These are phyloP conservation scores for Ceratobasidium sp. DNA, from an alignment of 1,284 basidiomycete species.

Conservation along the genomic window DNA sequence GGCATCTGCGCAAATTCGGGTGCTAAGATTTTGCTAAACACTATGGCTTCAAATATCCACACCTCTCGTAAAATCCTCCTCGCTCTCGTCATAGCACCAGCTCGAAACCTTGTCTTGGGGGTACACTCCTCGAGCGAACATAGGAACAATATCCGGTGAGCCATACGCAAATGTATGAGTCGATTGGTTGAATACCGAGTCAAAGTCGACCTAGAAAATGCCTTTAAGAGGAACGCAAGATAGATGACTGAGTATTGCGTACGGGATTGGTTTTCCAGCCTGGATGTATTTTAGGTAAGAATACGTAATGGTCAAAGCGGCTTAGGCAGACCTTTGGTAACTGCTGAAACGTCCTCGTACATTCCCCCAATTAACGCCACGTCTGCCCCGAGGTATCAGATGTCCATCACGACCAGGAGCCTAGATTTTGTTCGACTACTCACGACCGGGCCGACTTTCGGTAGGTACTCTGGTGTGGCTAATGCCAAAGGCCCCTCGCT, in stretches of 20 bases:
- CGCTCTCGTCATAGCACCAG: constrained; percentile 80
- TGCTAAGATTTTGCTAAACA: background rate
- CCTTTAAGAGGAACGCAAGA: constrained; percentile 16
- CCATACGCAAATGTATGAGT: constrained; percentile 83
- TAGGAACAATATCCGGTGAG: constrained; percentile 88
- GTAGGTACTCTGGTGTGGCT: constrained; percentile 90
- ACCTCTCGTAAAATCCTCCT: constrained; percentile 87
- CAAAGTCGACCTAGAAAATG: constrained; percentile 72
- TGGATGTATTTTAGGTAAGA: constrained; percentile 45
- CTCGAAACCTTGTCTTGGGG: constrained; percentile 70
- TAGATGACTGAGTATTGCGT: constrained; percentile 43
- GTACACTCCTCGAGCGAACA: constrained; percentile 81
- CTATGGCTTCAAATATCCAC: constrained; percentile 18
- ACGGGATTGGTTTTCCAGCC: constrained; percentile 93
- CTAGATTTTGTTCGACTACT: constrained; percentile 1
- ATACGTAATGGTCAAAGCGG: background rate
- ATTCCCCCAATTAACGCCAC: constrained; percentile 91
- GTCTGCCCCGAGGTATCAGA: background rate
- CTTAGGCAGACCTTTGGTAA: constrained; percentile 69
- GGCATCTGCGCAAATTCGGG: constrained; percentile 63
- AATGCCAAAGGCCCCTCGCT: constrained; percentile 79
- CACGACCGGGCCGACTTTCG: constrained; percentile 85
- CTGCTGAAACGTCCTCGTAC: constrained; percentile 93
- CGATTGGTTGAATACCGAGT: constrained; percentile 89
- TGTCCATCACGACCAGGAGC: background rate